A percentile compares a stretch with the other conserved stretches of the same genome.
phyloP scores from a whole-genome alignment of 108 stramenopile species.

The Pseudonitzschia delicatissima region DNA sequence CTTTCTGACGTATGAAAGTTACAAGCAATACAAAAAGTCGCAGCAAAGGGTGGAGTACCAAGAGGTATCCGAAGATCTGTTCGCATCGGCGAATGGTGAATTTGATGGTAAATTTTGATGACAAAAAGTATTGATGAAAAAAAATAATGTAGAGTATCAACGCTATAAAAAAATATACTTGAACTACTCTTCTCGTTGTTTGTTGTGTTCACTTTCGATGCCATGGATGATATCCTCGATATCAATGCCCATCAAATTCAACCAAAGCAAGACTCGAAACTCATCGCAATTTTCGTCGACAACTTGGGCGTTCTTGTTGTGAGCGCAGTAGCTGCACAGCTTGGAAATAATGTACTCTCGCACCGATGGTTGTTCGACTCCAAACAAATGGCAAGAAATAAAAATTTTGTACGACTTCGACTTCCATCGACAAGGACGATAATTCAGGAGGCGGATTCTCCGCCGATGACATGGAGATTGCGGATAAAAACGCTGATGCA shows the following conservation, averaged over 20 bases:
- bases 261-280: slow-evolving; percentile 25
- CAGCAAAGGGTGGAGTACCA: no score
- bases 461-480: not conserved
- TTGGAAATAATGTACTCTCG: not conserved
- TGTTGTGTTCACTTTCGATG: no score
- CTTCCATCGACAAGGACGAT: slow-evolving; percentile 7
- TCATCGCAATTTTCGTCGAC: slow-evolving; percentile 20
- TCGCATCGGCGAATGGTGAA: no score
- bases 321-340: not conserved
- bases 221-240: not conserved
- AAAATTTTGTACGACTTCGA: slow-evolving; percentile 25
- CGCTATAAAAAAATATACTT: not conserved
- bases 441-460: not conserved
- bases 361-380: slow-evolving; percentile 7
- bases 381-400: slow-evolving; percentile 26
- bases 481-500: not conserved
- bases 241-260: slow-evolving; percentile 24
- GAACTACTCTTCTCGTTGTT: no score
- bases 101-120: not conserved
- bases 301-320: slow-evolving; percentile 2
- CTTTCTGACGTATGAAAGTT: not conserved
- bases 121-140: not conserved
- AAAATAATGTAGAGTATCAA: not conserved
- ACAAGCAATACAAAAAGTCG: not conserved
- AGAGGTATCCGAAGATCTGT: no score